Evolutionary conservation across 257 asterid species (phyloP), one percentile per base, ranked within the genome.

Genomic region (Primulina eburnea): DNA sequence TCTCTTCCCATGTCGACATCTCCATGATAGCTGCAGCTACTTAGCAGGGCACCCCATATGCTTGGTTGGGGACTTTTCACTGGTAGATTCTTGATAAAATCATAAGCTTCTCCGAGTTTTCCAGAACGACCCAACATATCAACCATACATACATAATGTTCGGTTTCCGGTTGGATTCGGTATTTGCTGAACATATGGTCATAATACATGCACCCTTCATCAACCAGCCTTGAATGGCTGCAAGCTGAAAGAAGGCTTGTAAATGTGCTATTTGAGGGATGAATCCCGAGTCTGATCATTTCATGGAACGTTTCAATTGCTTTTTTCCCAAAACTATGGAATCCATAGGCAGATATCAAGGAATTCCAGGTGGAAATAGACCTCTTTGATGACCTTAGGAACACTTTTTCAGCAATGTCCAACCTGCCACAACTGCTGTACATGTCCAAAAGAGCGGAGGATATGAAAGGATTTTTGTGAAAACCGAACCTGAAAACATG

Each of bases 341-440:
- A 84, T 29, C 90, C 95, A 26, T 86, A 84, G 6, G 90, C 90
- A 4, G 90, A 79, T 75, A 86, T 86, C 71, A 86, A 67, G 5
- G 92, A 83, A 76, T 88, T 86, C 89, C 92, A 88, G 0, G 92
- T 81, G 34, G 83, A 50, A 47, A 80, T 77, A 3, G 92, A 81
- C 56, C 78, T 86, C 61, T 73, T 74, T 0, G 72, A 77, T 6
- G 85, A 74, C 73, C 52, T 63, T 18, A 9, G 68, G 32, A 86
- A 86, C 35, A 88, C 88, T 32, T n/a, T 61, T 63, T 67, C 83
- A 35, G 92, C 87, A 20, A 68, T 71, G 35, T 84, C 89, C 63
- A 88, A 65, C 69, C 86, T 74, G 71, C 92, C 95, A 64, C 90
- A 82, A 16, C 81, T 81, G 85, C 95, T 86, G 77, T 88, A 88